These are phyloP conservation scores for Psilocybe sp. DNA, from an alignment of 768 basidiomycete species.

Conservation along the genomic window DNA sequence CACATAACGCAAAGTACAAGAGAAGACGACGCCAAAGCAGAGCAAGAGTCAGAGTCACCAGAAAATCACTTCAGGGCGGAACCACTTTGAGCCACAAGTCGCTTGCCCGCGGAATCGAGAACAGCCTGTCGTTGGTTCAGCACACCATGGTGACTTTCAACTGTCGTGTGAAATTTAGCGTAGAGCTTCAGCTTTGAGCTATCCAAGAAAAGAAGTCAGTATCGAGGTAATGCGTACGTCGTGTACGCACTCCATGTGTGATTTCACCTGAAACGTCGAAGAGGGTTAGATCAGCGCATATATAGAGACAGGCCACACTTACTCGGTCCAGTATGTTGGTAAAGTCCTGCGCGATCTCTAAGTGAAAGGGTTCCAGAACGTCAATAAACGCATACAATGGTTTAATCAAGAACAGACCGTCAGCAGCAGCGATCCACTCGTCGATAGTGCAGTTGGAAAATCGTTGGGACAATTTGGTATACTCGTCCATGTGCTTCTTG, in stretches of 20 bases:
- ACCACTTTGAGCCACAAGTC: slow-evolving; percentile 38
- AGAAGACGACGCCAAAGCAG: too few relatives aligned
- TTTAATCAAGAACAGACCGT: slow-evolving; percentile 32
- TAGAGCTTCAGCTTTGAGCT: slow-evolving; percentile 48
- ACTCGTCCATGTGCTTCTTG: slow-evolving; percentile 37
- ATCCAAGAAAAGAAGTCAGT: slow-evolving; percentile 12
- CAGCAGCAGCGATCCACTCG: slow-evolving; percentile 54
- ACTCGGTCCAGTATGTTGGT: slow-evolving; percentile 48
- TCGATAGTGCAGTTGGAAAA: slow-evolving; percentile 50
- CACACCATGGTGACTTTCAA: slow-evolving; percentile 37
- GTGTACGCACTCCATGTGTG: slow-evolving; percentile 36
- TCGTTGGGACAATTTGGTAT: slow-evolving; percentile 39
- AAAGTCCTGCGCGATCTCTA: slow-evolving; percentile 43
- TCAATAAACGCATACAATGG: neutral
- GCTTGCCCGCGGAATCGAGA: slow-evolving; percentile 33
- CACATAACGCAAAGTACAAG: too few relatives aligned
- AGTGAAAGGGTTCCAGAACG: neutral
- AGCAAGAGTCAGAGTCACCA: too few relatives aligned
- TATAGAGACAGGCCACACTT: slow-evolving; percentile 17
- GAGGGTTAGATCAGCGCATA: neutral
- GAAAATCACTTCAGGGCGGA: slow-evolving; percentile 3
- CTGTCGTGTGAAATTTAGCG: slow-evolving; percentile 35
- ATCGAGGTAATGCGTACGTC: neutral
- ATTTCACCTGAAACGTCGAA: slow-evolving; percentile 35
- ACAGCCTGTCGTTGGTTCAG: slow-evolving; percentile 38